phyloP scores from a whole-genome alignment of 2,329 filamentous ascomycete genomes.

The Cladosporium sp. region DNA sequence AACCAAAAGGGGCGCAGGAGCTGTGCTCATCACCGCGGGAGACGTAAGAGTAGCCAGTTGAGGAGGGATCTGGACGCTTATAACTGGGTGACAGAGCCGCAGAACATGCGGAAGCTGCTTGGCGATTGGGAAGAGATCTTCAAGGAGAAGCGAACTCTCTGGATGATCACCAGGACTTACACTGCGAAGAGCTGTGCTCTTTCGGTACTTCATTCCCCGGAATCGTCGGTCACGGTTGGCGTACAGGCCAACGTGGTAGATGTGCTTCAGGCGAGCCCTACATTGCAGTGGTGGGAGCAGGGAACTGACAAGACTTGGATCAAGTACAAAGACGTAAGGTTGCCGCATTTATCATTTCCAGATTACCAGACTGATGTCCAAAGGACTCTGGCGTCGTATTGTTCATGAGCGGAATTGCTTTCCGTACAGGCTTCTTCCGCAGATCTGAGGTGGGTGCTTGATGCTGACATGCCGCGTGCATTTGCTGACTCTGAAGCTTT shows the following conservation, averaged over 20 bases:
- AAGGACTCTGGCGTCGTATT: slow-evolving; percentile 1
- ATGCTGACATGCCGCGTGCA: background rate
- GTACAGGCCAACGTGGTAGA: background rate
- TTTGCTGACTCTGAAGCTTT: background rate
- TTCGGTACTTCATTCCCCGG: background rate
- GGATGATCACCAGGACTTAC: background rate
- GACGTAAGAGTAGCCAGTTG: background rate
- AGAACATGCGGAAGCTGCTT: background rate
- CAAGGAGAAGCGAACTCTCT: background rate
- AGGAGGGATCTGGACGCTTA: background rate
- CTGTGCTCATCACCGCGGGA: background rate
- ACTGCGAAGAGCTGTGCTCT: background rate
- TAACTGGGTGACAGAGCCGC: background rate
- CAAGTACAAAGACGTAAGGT: background rate
- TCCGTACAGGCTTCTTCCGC: background rate
- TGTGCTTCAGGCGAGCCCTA: background rate
- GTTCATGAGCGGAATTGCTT: slow-evolving; percentile 1
- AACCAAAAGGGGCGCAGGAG: background rate
- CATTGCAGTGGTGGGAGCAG: background rate
- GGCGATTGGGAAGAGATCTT: background rate
- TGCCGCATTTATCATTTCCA: background rate
- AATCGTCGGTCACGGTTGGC: background rate
- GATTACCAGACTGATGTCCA: background rate
- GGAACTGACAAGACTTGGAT: background rate
- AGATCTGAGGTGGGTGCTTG: background rate